Conservation (phyloP, 768 basidiomycete genomes). For the Jaapia argillacea region DNA sequence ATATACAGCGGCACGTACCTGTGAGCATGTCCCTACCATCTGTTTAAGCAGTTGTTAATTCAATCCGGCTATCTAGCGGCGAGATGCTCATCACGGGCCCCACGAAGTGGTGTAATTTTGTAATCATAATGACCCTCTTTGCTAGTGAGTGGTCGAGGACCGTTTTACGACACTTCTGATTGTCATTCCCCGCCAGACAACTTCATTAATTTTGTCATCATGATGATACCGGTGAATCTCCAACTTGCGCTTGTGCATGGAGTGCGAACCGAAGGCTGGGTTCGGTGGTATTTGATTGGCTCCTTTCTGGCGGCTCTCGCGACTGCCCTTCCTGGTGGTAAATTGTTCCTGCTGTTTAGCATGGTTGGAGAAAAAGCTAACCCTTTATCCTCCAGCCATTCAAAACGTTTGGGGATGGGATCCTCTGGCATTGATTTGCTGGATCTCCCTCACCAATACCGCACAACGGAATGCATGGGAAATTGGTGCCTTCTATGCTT, state of each 20-base stretch:
- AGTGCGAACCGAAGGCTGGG: background rate
- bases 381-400: background rate
- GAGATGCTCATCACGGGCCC: slow-evolving; percentile 1
- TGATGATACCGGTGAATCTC: slow-evolving; percentile 1
- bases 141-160: background rate
- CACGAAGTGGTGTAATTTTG: background rate
- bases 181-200: background rate
- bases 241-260: slow-evolving; percentile 1
- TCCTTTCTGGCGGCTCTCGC: background rate
- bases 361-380: background rate
- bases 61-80: background rate
- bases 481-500: background rate
- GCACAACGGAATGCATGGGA: background rate
- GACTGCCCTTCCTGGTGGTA: background rate
- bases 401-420: background rate
- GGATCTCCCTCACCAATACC: background rate
- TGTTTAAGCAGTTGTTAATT: background rate
- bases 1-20: background rate
- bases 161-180: background rate
- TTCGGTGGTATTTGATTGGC: background rate
- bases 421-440: background rate
- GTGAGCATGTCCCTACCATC: background rate
- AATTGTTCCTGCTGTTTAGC: background rate
- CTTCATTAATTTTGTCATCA: background rate
- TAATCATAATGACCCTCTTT: background rate